A percentile compares a stretch with the other conserved stretches of the same genome.
phyloP scores from a whole-genome alignment of 2,329 filamentous ascomycete genomes.

The Talaromyces sp. region DNA sequence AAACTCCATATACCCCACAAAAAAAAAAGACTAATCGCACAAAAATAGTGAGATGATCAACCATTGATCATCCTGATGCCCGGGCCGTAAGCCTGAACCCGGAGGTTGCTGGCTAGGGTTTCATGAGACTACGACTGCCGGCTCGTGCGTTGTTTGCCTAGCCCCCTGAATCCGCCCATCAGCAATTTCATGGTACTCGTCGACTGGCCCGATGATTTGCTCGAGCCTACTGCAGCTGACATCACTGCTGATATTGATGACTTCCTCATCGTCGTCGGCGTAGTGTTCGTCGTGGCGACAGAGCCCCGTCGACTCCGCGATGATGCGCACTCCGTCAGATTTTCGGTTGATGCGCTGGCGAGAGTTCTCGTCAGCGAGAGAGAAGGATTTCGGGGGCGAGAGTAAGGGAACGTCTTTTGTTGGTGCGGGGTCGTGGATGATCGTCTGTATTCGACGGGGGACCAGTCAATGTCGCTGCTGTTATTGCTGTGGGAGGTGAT shows the following conservation, averaged over 20 bases:
- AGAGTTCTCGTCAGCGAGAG: not conserved
- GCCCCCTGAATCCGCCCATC: conserved; percentile 18
- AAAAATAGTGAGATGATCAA: not conserved
- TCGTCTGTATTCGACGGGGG: conserved; percentile 4
- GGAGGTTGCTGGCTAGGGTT: not conserved
- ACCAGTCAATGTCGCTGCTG: conserved; percentile 2
- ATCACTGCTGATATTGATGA: conserved; percentile 1
- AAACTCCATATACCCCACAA: too few species aligned
- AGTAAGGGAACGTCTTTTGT: conserved; percentile 6
- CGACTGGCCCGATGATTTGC: conserved; percentile 3
- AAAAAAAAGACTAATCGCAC: not conserved
- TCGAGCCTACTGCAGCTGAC: not conserved
- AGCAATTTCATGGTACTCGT: conserved; percentile 16
- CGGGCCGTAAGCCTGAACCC: not conserved
- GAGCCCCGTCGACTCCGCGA: not conserved
- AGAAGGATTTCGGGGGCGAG: conserved; percentile 7
- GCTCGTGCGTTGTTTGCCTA: conserved; percentile 10
- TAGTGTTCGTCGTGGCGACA: not conserved
- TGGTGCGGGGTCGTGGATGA: not conserved
- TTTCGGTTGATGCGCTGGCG: conserved; percentile 5
- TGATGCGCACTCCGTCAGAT: not conserved
- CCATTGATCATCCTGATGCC: not conserved
- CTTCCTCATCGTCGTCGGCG: not conserved
- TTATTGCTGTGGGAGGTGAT: not conserved
- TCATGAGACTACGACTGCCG: conserved; percentile 1